Evolutionary conservation across 352 stramenopile species (phyloP).

Genomic region (Globisporangium nagaii): DNA sequence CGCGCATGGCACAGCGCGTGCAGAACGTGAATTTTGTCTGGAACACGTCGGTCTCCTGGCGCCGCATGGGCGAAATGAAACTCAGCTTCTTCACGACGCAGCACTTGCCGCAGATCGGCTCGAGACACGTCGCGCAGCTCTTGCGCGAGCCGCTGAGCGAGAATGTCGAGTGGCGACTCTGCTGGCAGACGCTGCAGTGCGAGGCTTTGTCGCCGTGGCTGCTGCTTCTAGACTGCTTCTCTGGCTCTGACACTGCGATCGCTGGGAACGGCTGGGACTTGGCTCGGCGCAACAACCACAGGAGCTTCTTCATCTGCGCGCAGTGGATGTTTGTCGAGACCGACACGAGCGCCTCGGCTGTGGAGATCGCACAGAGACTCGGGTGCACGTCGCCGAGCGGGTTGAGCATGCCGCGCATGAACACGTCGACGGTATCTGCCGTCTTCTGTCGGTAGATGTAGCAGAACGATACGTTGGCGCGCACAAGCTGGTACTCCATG

Average conservation of each 20-base stretch:
- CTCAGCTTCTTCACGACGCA: neutral
- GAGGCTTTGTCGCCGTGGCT: no score
- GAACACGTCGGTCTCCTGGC: neutral
- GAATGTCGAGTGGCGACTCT: neutral
- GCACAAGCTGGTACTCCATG: slow-evolving; percentile 3
- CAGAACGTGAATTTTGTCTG: slow-evolving; percentile 5
- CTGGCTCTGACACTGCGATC: neutral
- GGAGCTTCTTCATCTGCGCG: slow-evolving; percentile 10
- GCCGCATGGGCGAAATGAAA: neutral
- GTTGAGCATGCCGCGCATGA: neutral
- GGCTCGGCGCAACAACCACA: neutral
- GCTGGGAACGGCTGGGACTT: neutral
- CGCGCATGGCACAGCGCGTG: neutral
- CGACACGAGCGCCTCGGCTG: neutral
- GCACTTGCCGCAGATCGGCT: neutral
- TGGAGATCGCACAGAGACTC: neutral
- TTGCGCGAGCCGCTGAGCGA: neutral
- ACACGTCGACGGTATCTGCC: neutral
- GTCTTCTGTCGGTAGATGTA: slow-evolving; percentile 1
- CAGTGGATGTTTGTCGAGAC: slow-evolving; percentile 4
- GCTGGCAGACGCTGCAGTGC: neutral
- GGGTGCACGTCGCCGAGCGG: neutral
- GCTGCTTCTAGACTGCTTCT: neutral
- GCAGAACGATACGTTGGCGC: slow-evolving; percentile 6
- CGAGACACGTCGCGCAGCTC: neutral